Conservation (phyloP, 2,329 filamentous ascomycete species). For the Trichoderma sp. region DNA sequence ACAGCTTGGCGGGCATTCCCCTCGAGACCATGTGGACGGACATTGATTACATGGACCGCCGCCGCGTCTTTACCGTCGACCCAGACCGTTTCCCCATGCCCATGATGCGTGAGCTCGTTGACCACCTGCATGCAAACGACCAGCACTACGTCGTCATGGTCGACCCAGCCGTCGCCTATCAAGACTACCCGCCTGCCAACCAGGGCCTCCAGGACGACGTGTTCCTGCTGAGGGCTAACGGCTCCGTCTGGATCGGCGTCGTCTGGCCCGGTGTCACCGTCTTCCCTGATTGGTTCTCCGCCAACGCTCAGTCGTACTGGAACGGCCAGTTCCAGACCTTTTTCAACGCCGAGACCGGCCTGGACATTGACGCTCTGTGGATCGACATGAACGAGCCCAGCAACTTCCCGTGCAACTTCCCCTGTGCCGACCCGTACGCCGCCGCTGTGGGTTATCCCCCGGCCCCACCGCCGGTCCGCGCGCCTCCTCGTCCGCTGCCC, state of each 20-base stretch:
- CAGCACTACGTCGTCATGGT: slow-evolving; percentile 78
- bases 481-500: slow-evolving; percentile 61
- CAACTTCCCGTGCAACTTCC: slow-evolving; percentile 33
- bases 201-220: slow-evolving; percentile 45
- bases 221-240: slow-evolving; percentile 53
- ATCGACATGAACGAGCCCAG: slow-evolving; percentile 62
- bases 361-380: slow-evolving; percentile 77
- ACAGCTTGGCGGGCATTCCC: slow-evolving; percentile 62
- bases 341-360: slow-evolving; percentile 60
- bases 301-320: slow-evolving; percentile 65
- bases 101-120: slow-evolving; percentile 63
- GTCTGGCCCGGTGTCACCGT: slow-evolving; percentile 75
- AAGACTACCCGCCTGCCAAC: slow-evolving; percentile 44
- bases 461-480: slow-evolving; percentile 58
- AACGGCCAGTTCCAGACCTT: slow-evolving; percentile 63
- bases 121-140: slow-evolving; percentile 62
- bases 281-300: slow-evolving; percentile 75
- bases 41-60: slow-evolving; percentile 65
- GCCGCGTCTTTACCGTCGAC: slow-evolving; percentile 60
- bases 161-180: slow-evolving; percentile 61
- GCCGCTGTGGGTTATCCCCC: slow-evolving; percentile 52
- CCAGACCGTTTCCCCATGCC: slow-evolving; percentile 63
- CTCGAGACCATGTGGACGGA: slow-evolving; percentile 74
- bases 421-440: slow-evolving; percentile 29
- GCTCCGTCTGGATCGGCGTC: slow-evolving; percentile 57